These are phyloP conservation scores for Entophlyctis helioformis DNA, from an alignment of 192 early-diverging fungal genomes.

Conservation along the genomic window DNA sequence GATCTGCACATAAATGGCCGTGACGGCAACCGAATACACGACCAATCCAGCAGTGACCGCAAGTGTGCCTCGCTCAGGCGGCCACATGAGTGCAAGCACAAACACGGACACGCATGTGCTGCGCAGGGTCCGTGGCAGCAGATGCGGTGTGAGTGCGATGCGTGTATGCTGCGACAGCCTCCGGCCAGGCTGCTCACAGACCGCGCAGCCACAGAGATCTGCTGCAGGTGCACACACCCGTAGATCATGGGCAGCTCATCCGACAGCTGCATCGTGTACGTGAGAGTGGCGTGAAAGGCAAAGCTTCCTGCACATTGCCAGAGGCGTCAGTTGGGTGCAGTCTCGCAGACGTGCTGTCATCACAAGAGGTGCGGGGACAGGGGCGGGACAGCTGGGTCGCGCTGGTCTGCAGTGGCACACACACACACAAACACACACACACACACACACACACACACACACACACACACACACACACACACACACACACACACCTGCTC, in stretches of 20 bases:
- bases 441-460: conserved; percentile 37
- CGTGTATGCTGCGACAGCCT: not conserved
- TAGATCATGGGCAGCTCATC: conserved; percentile 66
- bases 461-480: conserved; percentile 36
- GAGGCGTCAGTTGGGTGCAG: too few species aligned
- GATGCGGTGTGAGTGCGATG: conserved; percentile 1
- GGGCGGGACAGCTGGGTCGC: too few species aligned
- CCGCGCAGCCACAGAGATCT: conserved; percentile 11
- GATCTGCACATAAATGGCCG: conserved; percentile 46
- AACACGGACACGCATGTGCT: conserved; percentile 4
- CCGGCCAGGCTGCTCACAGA: conserved; percentile 9
- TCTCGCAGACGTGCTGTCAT: too few species aligned
- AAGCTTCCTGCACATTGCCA: too few species aligned
- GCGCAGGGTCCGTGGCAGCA: conserved; percentile 4
- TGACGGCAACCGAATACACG: conserved; percentile 5
- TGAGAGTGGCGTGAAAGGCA: conserved; percentile 66
- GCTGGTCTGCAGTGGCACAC: too few species aligned
- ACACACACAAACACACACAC: too few species aligned
- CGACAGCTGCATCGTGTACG: conserved; percentile 55
- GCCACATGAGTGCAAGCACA: conserved; percentile 17
- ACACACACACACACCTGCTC: conserved; percentile 28
- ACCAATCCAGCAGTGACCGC: too few species aligned
- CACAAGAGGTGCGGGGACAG: too few species aligned
- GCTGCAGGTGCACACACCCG: conserved; percentile 9
- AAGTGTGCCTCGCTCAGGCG: conserved; percentile 48